These are phyloP conservation scores for Pseudogymnoascus sp. DNA, from an alignment of 2,329 filamentous ascomycete genomes.

Conservation along the genomic window DNA sequence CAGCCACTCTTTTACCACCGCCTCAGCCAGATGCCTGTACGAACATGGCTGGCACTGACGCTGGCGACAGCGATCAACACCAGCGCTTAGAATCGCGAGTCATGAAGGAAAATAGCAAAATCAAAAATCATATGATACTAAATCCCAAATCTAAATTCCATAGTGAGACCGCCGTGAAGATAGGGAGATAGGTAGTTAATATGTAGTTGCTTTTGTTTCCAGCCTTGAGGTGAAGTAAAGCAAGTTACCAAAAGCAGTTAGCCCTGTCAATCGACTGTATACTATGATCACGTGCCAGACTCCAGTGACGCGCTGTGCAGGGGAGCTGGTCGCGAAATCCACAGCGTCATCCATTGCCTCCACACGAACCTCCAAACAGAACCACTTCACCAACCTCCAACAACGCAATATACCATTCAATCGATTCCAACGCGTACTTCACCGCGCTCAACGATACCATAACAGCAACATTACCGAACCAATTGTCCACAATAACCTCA, in stretches of 20 bases:
- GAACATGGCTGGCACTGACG: no score
- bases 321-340: conserved; percentile 3
- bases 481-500: background rate
- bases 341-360: conserved; percentile 7
- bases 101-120: no score
- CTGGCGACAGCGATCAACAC: no score
- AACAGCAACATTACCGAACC: background rate
- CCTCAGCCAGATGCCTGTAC: no score
- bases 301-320: background rate
- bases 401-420: background rate
- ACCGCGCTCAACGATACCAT: background rate
- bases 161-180: no score
- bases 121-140: no score
- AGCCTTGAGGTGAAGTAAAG: background rate
- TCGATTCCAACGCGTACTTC: background rate
- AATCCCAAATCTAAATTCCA: no score
- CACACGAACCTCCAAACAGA: background rate
- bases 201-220: no score
- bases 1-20: no score
- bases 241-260: background rate
- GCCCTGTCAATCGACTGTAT: background rate
- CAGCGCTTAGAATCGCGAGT: no score
- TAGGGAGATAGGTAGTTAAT: background rate
- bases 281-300: background rate
- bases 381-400: background rate